These are phyloP conservation scores for Aspergillus sp. DNA, from an alignment of 2,329 filamentous ascomycete genomes.

Conservation along the genomic window DNA sequence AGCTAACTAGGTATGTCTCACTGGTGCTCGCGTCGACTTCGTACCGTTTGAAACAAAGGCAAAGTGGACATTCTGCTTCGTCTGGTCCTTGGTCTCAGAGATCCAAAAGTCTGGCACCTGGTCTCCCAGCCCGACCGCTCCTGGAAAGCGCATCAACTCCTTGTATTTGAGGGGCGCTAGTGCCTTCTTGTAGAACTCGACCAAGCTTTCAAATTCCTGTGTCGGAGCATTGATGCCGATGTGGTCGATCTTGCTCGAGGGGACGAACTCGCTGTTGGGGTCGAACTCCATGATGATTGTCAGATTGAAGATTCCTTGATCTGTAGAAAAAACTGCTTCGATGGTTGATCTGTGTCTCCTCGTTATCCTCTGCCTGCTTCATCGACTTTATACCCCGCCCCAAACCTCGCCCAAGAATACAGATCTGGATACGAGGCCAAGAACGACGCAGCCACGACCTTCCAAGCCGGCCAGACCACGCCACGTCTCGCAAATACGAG, in stretches of 20 bases:
- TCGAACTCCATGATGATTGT: constrained; percentile 1
- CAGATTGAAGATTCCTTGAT: not conserved
- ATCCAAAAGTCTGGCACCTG: constrained; percentile 39
- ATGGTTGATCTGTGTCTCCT: not conserved
- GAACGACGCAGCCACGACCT: not conserved
- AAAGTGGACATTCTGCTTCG: constrained; percentile 26
- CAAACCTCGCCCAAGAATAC: not conserved
- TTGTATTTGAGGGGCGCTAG: constrained; percentile 36
- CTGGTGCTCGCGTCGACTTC: not conserved
- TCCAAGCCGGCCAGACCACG: not conserved
- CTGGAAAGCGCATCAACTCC: constrained; percentile 32
- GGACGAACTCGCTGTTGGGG: not conserved
- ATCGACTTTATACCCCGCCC: not conserved
- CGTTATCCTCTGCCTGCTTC: not conserved
- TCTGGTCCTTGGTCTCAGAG: constrained; percentile 13
- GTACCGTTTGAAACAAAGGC: constrained; percentile 32
- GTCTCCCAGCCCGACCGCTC: constrained; percentile 34
- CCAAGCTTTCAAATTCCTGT: constrained; percentile 33
- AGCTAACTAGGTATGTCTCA: not conserved
- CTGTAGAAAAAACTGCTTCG: not conserved
- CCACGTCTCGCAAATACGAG: not conserved
- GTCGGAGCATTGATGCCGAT: constrained; percentile 31
- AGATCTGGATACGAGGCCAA: not conserved
- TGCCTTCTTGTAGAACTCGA: constrained; percentile 35
- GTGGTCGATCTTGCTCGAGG: constrained; percentile 30